Evolutionary conservation across 192 early-diverging fungal species (phyloP), one percentile per base, ranked within the genome.

Genomic region (Backusella tuberculispora): DNA sequence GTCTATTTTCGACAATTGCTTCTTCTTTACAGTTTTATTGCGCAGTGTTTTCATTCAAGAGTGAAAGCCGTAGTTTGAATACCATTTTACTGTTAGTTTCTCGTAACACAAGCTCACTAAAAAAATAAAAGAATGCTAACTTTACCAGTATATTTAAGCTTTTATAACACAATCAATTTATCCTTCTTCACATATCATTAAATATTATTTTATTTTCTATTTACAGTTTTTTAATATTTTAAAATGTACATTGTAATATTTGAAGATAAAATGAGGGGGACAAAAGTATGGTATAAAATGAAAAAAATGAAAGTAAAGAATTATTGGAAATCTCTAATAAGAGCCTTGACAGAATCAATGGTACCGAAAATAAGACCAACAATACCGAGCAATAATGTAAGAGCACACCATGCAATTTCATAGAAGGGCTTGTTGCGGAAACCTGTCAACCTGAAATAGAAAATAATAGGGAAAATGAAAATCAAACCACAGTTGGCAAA

Each of bases 391-490:
- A 89, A 17, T n/a, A 92, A 66, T 45, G 90, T 89, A 26, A 88
- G 47, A 66, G 84, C 73, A 24, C 83, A 86, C 80, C 88, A 83
- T 26, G 83, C 70, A 56, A 88, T 76, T 73, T 88, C 82, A 46
- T 80, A 79, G 26, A 66, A 37, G 34, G 74, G 75, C 41, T 80
- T 80, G 75, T 80, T 80, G 26, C 79, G 75, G 34, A 76, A 53
- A 17, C 94, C 94, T 71, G 89, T 87, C 53, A 96, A 76, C 82
- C 88, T 90, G 63, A 91, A 83, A 68, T 95, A 93, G 80, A 89
- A 95, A 12, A 94, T 41, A 38, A 95, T 87, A 0, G 95, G 95
- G 43, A 96, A 85, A 64, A 95, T 83, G 74, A 96, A 96, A 83
- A 96, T 94, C 21, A 95, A 85, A 29, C 87, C 82, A 50, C 87